Evolutionary conservation across 108 stramenopile genomes (phyloP).

Genomic region (Mediolabrus comicus): DNA sequence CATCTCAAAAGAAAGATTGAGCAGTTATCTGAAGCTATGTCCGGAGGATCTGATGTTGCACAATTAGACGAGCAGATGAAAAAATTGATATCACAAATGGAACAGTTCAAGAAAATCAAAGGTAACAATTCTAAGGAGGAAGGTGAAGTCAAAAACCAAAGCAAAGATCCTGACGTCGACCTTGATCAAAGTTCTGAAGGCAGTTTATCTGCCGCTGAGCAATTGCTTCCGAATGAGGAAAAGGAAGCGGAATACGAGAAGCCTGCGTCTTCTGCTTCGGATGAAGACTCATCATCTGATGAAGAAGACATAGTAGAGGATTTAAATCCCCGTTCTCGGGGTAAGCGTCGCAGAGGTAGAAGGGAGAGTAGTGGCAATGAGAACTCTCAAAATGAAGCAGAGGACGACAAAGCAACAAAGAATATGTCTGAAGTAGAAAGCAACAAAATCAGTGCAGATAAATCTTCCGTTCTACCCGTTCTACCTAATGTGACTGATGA

Average conservation of each 20-base stretch:
- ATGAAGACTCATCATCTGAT: conserved; percentile 25
- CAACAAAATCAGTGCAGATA: neutral
- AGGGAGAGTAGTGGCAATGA: conserved; percentile 14
- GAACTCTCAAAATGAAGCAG: conserved; percentile 8
- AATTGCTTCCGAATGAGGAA: conserved; percentile 16
- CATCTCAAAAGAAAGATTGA: conserved; percentile 83
- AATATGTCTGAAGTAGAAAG: neutral
- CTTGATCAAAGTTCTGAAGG: too few relatives aligned
- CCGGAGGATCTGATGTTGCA: conserved; percentile 30
- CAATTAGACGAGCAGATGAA: conserved; percentile 53
- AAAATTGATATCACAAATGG: conserved; percentile 26
- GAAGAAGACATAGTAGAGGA: conserved; percentile 22
- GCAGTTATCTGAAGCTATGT: conserved; percentile 34
- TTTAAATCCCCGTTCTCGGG: conserved; percentile 29
- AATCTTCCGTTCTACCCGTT: conserved; percentile 2
- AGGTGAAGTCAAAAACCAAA: neutral
- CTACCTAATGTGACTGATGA: conserved; percentile 1
- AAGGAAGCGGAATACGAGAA: conserved; percentile 38
- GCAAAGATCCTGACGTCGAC: conserved; percentile 9
- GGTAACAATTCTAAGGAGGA: neutral
- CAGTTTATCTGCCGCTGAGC: conserved; percentile 11
- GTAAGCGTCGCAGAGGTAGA: conserved; percentile 38
- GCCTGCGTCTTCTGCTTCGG: conserved; percentile 27
- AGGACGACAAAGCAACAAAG: conserved; percentile 6
- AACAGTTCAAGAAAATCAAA: conserved; percentile 19